phyloP scores from a whole-genome alignment of 306 rosid species.

The Cyamopsis tetragonoloba region DNA sequence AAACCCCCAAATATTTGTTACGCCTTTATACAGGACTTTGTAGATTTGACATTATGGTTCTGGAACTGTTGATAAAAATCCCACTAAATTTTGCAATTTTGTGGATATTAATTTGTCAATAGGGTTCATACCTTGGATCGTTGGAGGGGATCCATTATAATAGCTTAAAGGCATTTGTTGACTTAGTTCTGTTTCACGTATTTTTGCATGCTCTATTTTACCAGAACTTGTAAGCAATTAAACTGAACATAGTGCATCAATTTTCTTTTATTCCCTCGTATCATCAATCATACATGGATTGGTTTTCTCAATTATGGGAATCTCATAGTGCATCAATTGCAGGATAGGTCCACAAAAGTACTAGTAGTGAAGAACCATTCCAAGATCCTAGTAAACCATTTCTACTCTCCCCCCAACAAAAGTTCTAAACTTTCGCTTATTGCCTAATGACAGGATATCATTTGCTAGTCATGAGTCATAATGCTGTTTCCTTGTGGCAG shows the following conservation, averaged over 20 bases:
- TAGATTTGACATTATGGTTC: slow-evolving; percentile 21
- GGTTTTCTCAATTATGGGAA: background rate
- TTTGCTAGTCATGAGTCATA: too few species aligned
- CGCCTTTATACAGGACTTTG: background rate
- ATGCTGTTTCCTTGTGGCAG: too few species aligned
- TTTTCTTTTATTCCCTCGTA: background rate
- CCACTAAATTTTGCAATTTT: slow-evolving; percentile 24
- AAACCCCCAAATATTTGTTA: slow-evolving; percentile 6
- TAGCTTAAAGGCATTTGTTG: background rate
- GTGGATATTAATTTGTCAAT: slow-evolving; percentile 20
- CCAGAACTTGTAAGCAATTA: background rate
- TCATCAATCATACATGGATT: background rate
- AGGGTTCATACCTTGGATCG: slow-evolving; percentile 20
- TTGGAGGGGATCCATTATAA: background rate
- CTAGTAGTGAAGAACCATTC: too few species aligned
- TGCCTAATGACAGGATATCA: too few species aligned
- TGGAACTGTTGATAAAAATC: slow-evolving; percentile 28
- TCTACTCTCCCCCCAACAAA: too few species aligned
- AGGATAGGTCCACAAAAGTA: too few species aligned
- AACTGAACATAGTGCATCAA: background rate
- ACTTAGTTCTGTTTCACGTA: slow-evolving; percentile 7
- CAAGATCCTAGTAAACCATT: too few species aligned
- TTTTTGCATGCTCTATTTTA: background rate
- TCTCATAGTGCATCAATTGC: too few species aligned
- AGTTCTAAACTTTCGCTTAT: too few species aligned